These are phyloP conservation scores for Pseudopyrenochaeta lycopersici DNA, from an alignment of 2,329 filamentous ascomycete genomes.

Conservation along the genomic window DNA sequence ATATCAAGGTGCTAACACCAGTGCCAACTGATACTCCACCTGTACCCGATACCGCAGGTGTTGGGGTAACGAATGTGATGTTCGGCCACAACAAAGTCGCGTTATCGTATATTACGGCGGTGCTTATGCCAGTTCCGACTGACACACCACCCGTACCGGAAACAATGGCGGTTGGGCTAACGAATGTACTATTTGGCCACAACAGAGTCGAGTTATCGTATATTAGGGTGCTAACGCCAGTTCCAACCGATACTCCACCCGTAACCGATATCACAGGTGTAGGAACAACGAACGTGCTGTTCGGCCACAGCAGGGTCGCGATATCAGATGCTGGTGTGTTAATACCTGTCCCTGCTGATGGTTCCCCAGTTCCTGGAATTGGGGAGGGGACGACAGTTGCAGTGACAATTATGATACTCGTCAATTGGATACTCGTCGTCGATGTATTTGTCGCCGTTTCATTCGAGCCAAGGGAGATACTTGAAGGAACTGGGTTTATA, in stretches of 20 bases:
- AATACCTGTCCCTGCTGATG: slow-evolving; percentile 6
- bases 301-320: not conserved
- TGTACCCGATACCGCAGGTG: slow-evolving; percentile 4
- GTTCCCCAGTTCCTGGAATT: slow-evolving; percentile 4
- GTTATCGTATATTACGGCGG: too few species aligned
- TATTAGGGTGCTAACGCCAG: not conserved
- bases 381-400: slow-evolving; percentile 5
- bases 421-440: not conserved
- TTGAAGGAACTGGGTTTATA: slow-evolving; percentile 8
- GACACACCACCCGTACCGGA: too few species aligned
- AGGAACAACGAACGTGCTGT: not conserved
- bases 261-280: not conserved
- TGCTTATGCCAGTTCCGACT: too few species aligned
- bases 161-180: not conserved
- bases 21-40: slow-evolving; percentile 4
- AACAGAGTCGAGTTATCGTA: not conserved
- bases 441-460: not conserved
- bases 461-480: not conserved
- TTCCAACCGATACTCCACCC: not conserved
- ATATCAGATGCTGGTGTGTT: not conserved
- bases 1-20: not conserved
- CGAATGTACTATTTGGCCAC: not conserved
- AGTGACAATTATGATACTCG: not conserved
- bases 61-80: too few species aligned
- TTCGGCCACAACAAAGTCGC: too few species aligned